A percentile compares a stretch with the other conserved stretches of the same genome.
Evolutionary conservation across 108 stramenopile genomes (phyloP).

Genomic region (Nitzschia putrida): DNA sequence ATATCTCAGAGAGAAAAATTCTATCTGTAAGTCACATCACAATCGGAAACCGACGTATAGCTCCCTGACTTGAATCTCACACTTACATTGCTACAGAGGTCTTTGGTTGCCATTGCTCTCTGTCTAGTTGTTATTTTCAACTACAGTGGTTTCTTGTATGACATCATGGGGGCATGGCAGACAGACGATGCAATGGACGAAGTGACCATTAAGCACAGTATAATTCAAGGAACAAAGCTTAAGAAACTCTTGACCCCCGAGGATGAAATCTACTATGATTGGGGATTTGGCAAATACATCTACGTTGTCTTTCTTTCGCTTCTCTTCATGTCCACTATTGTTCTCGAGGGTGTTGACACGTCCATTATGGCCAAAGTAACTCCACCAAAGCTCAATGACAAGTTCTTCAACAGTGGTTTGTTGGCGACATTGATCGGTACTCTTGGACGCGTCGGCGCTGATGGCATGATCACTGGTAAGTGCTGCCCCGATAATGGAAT

Average conservation of each 20-base stretch:
- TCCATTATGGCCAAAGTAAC: conserved; percentile 67
- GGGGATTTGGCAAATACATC: conserved; percentile 42
- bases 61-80: background rate
- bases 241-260: conserved; percentile 10
- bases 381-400: conserved; percentile 54
- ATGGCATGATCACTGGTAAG: conserved; percentile 56
- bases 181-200: conserved; percentile 5
- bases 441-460: conserved; percentile 63
- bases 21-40: conserved; percentile 35
- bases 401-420: conserved; percentile 61
- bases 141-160: conserved; percentile 32
- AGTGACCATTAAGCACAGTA: conserved; percentile 1
- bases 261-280: conserved; percentile 52
- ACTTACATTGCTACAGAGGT: conserved; percentile 27
- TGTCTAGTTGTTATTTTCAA: conserved; percentile 58
- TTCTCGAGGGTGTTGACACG: conserved; percentile 72
- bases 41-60: background rate
- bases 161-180: conserved; percentile 16
- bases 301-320: conserved; percentile 56
- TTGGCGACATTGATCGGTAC: conserved; percentile 69
- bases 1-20: conserved; percentile 56
- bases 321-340: conserved; percentile 58
- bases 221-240: conserved; percentile 12
- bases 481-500: background rate
- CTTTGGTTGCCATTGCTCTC: conserved; percentile 44